Evolutionary conservation across 1,284 basidiomycete species (phyloP), one percentile per base, ranked within the genome.

Genomic region (Meripilus lineatus): DNA sequence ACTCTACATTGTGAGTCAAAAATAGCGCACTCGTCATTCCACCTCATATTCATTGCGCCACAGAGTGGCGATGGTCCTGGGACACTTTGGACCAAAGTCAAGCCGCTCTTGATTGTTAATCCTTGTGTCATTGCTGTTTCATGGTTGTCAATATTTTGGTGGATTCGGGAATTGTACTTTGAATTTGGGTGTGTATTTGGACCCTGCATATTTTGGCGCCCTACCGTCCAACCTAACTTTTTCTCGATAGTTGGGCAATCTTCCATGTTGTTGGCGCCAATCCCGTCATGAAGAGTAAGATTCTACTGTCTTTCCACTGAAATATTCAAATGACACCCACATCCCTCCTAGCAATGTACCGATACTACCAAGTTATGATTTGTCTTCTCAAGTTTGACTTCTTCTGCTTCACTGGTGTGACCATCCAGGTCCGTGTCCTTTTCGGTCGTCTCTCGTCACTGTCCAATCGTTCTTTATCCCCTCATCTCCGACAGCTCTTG

Each of bases 371-470:
- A 62, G 77, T 91, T 55, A 79, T 89, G 72, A 79, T 91, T 42
- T 89, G 87, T 58, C 72, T 91, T 35, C 75, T 91, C 54, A 90
- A 90, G 60, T 89, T 92, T 58, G 88, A 91, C 62, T 91, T 90
- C 63, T 90, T 90, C 67, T 81, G 77, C 62, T 90, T 91, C 59
- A 74, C 75, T 24, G 88, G 83, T n/a, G 84, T 90, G 28, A 89
- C 86, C 5, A 89, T 90, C 75, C 89, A 91, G 77, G 87, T 79
- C 49, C 46, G 67, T 22, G 14, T 46, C 38, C 10, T 4, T 15
- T 22, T 38, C 14, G 24, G 38, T 18, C 23, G 2, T 8, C 5
- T 20, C n/a, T 1, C 10, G 10, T 17, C 15, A n/a, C 30, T 23
- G n/a, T 23, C 34, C 32, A 17, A 22, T 38, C 28, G 8, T 8